Conservation (phyloP, 805 yeast genomes). For the Komagataella ulmi region DNA sequence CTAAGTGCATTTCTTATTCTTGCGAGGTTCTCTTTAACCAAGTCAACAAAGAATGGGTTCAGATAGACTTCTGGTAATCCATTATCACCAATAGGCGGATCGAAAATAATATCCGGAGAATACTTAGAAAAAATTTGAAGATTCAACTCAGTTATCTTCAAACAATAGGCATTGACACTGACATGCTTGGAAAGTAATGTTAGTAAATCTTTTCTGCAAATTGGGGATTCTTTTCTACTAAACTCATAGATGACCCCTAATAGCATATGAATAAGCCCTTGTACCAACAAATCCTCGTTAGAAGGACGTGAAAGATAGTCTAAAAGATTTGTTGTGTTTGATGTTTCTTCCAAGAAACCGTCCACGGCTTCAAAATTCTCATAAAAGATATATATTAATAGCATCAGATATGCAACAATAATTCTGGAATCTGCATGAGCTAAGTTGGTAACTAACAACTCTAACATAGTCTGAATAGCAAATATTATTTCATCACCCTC, state of each 20-base stretch:
- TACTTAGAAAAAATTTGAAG: constrained; percentile 39
- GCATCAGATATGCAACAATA: constrained; percentile 63
- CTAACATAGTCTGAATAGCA: constrained; percentile 66
- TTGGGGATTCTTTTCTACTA: constrained; percentile 45
- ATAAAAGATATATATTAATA: constrained; percentile 63
- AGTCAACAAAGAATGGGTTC: constrained; percentile 43
- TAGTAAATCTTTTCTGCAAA: constrained; percentile 46
- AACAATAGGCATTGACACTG: constrained; percentile 68
- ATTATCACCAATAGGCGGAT: constrained; percentile 54
- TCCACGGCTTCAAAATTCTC: constrained; percentile 67
- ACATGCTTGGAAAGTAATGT: constrained; percentile 53
- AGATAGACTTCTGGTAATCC: constrained; percentile 84
- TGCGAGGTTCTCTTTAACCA: constrained; percentile 54
- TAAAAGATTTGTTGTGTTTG: constrained; percentile 54
- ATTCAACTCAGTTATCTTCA: constrained; percentile 63
- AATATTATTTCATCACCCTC: constrained; percentile 59
- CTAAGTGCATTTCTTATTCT: constrained; percentile 61
- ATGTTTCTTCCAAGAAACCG: constrained; percentile 56
- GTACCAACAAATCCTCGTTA: constrained; percentile 27
- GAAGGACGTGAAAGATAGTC: constrained; percentile 42
- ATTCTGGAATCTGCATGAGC: constrained; percentile 57
- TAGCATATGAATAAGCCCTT: constrained; percentile 60
- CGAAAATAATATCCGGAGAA: constrained; percentile 33
- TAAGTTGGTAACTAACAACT: constrained; percentile 54
- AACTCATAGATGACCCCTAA: constrained; percentile 78